These are phyloP conservation scores for Penicillium capsulatum DNA, from an alignment of 2,329 filamentous ascomycete genomes.

Conservation along the genomic window DNA sequence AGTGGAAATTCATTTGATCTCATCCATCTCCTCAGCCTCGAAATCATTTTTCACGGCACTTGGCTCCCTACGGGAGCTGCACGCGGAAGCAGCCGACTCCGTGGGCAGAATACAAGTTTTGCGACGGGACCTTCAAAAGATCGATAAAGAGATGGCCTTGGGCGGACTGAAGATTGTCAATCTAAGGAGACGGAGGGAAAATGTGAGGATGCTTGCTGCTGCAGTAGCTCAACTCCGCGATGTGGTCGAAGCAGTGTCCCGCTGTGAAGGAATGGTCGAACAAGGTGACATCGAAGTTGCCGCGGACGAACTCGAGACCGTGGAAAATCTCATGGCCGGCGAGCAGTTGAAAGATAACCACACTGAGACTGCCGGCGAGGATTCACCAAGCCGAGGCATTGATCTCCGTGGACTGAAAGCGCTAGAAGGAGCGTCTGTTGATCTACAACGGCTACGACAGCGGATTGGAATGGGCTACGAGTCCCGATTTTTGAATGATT, in stretches of 20 bases:
- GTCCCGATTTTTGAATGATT: conserved; percentile 67
- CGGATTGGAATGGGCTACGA: conserved; percentile 87
- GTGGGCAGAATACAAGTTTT: conserved; percentile 79
- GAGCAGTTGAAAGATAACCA: conserved; percentile 46
- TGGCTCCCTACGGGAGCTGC: conserved; percentile 82
- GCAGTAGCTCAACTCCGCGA: conserved; percentile 77
- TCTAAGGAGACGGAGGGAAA: conserved; percentile 75
- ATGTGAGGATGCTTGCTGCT: conserved; percentile 74
- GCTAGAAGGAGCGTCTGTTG: conserved; percentile 72
- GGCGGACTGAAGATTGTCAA: conserved; percentile 82
- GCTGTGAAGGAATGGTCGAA: conserved; percentile 78
- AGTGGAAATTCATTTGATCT: conserved; percentile 93
- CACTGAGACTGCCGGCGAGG: conserved; percentile 23
- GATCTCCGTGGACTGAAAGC: conserved; percentile 75
- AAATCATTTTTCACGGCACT: conserved; percentile 94
- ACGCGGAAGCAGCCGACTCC: conserved; percentile 87
- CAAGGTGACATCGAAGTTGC: conserved; percentile 78
- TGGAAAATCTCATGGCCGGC: conserved; percentile 78
- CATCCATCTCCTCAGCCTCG: conserved; percentile 91
- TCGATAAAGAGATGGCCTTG: conserved; percentile 83
- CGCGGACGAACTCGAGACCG: conserved; percentile 67
- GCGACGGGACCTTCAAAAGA: conserved; percentile 69
- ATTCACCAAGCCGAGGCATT: conserved; percentile 44
- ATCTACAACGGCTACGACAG: conserved; percentile 69
- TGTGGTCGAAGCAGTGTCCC: conserved; percentile 69